Evolutionary conservation across 495 filamentous ascomycete genomes (phyloP), one percentile per base, ranked within the genome.

Genomic region (Aspergillus heteromorphus): DNA sequence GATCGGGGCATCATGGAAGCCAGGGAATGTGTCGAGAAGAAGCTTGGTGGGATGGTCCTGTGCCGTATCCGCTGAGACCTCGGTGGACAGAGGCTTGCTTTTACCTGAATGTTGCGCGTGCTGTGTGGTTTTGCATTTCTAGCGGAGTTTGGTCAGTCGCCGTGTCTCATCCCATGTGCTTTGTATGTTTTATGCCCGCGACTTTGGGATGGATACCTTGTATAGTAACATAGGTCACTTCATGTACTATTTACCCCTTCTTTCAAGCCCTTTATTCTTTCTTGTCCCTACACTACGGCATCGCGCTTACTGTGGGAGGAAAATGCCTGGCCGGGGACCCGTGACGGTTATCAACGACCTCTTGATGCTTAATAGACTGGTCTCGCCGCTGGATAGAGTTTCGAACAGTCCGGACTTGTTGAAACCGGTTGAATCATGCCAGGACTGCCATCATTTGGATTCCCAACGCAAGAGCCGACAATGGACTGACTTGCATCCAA

Each of bases 11-110:
- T 96, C 16, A 60, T 97, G 70, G 95, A 98, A 76, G 75, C 82
- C 23, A 81, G 93, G 64, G 90, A 97, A 70, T 93, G 89, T 60
- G 75, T 95, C 55, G 86, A 89, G 76, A 86, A 83, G 78, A 90
- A 83, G 72, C 69, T 90, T 23, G 93, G 93, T 18, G 93, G 93
- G 7, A 69, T 93, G 79, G 73, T 91, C 60, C 64, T 98, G 48
- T 93, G 88, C 75, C 76, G 91, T 58, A 85, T 87, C 43, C 54
- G 58, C 30, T 66, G 78, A 68, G 40, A 55, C 54, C 29, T 50
- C 59, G 48, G 18, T 51, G 49, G 40, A 40, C 59, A 49, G 52
- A 45, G 42, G 53, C 41, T 55, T 62, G 45, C 48, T 62, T 52
- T 61, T 17, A 19, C 2, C 18, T 45, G 50, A 47, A 21, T 58